Evolutionary conservation across 1,284 basidiomycete genomes (phyloP).

Genomic region (Moniliella sp.): DNA sequence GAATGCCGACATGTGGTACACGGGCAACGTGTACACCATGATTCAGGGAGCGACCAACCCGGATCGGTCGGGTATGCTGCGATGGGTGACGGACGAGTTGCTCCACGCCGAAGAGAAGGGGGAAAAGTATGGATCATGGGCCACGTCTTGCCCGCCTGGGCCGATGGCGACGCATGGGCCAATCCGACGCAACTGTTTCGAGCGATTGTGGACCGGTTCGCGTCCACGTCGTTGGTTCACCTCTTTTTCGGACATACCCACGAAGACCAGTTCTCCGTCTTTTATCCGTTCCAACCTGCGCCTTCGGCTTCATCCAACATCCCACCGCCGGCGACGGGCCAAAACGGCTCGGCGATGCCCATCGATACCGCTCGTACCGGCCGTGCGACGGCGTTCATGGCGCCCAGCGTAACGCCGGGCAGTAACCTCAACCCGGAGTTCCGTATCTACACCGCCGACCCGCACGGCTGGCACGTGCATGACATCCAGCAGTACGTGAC

Average conservation of each 20-base stretch:
- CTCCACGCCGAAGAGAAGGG: slow-evolving; percentile 35
- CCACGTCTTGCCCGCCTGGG: slow-evolving; percentile 52
- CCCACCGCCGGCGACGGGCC: too few relatives aligned
- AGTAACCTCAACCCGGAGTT: slow-evolving; percentile 22
- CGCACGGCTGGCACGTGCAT: slow-evolving; percentile 36
- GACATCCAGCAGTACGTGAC: slow-evolving; percentile 29
- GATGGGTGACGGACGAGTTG: slow-evolving; percentile 59
- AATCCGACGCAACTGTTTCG: slow-evolving; percentile 21
- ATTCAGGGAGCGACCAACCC: slow-evolving; percentile 52
- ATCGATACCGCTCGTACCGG: too few relatives aligned
- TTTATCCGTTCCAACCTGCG: too few relatives aligned
- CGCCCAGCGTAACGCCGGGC: background rate
- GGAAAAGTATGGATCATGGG: slow-evolving; percentile 51
- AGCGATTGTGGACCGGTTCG: slow-evolving; percentile 53
- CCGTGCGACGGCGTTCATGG: too few relatives aligned
- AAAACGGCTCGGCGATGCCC: too few relatives aligned
- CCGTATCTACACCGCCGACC: slow-evolving; percentile 56
- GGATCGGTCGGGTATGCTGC: slow-evolving; percentile 52
- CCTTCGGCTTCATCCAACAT: too few relatives aligned
- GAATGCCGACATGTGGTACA: slow-evolving; percentile 45
- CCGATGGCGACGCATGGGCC: slow-evolving; percentile 42
- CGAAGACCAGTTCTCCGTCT: slow-evolving; percentile 57
- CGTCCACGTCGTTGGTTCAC: slow-evolving; percentile 56
- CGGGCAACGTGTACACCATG: slow-evolving; percentile 40
- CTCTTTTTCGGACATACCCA: slow-evolving; percentile 62